Conservation (phyloP, 2,329 filamentous ascomycete species). For the Penicillium sp. region DNA sequence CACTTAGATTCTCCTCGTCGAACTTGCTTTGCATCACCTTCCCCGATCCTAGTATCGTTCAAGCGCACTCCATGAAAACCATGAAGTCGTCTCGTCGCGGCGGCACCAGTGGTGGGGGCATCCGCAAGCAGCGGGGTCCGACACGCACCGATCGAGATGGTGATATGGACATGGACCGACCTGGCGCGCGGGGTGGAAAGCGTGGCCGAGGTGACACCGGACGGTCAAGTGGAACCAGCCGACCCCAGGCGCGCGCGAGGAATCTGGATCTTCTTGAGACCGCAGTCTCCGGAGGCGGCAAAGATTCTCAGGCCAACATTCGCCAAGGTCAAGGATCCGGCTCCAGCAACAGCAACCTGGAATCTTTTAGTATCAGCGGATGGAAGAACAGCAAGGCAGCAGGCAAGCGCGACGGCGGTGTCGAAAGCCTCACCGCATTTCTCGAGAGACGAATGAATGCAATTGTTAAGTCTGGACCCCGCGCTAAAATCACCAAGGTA, state of each 20-base stretch:
- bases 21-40: not conserved
- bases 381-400: conserved; percentile 68
- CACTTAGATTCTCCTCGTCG: not conserved
- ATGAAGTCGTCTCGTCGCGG: conserved; percentile 31
- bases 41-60: conserved; percentile 2
- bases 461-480: conserved; percentile 47
- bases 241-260: conserved; percentile 28
- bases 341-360: conserved; percentile 23
- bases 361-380: conserved; percentile 54
- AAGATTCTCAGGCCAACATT: conserved; percentile 38
- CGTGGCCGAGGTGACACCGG: conserved; percentile 33
- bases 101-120: conserved; percentile 47
- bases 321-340: conserved; percentile 36
- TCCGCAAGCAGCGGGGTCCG: conserved; percentile 51
- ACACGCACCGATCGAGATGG: conserved; percentile 58
- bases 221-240: conserved; percentile 22
- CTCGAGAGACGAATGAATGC: conserved; percentile 67
- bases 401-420: conserved; percentile 64
- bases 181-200: conserved; percentile 37
- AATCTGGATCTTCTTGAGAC: conserved; percentile 38
- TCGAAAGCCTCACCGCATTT: conserved; percentile 64
- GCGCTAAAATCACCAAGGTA: conserved; percentile 74
- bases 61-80: conserved; percentile 28
- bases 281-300: conserved; percentile 32
- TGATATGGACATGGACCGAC: conserved; percentile 58